Percentiles rank a stretch among this genome's conserved stretches.
These are phyloP conservation scores for Starmera quercuum DNA, from an alignment of 805 yeast species.

Conservation along the genomic window DNA sequence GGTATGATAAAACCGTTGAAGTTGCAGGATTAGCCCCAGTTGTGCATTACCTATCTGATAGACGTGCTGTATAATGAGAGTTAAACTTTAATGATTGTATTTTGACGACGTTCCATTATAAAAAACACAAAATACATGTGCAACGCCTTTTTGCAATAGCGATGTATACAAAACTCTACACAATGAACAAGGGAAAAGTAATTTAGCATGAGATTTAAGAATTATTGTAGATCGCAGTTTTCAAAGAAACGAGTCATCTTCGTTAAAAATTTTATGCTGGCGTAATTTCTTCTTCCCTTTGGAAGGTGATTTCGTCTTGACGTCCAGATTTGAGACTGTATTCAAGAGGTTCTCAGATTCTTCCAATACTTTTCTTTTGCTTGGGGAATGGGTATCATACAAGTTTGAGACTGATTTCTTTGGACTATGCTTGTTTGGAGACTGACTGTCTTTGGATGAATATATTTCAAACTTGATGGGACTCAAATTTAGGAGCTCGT, in stretches of 20 bases:
- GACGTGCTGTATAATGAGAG: conserved; percentile 71
- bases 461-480: conserved; percentile 6
- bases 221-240: background rate
- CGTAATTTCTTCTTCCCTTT: conserved; percentile 11
- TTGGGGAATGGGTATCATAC: conserved; percentile 7
- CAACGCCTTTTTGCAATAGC: background rate
- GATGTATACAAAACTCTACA: background rate
- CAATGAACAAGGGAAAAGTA: too few relatives aligned
- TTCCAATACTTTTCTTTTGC: conserved; percentile 7
- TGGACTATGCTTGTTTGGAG: background rate
- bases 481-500: conserved; percentile 9
- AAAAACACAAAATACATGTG: background rate
- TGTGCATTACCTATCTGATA: conserved; percentile 78
- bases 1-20: conserved; percentile 90
- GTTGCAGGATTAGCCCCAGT: conserved; percentile 84
- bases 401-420: conserved; percentile 2
- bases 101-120: background rate
- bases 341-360: conserved; percentile 9
- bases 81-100: too few relatives aligned
- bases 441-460: conserved; percentile 9
- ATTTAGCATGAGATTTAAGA: background rate
- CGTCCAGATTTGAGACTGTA: conserved; percentile 5
- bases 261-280: conserved; percentile 2
- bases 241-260: conserved; percentile 3
- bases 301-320: conserved; percentile 8